Evolutionary conservation across 176 grass and related monocot genomes (phyloP).

Genomic region (Oryza meridionalis): DNA sequence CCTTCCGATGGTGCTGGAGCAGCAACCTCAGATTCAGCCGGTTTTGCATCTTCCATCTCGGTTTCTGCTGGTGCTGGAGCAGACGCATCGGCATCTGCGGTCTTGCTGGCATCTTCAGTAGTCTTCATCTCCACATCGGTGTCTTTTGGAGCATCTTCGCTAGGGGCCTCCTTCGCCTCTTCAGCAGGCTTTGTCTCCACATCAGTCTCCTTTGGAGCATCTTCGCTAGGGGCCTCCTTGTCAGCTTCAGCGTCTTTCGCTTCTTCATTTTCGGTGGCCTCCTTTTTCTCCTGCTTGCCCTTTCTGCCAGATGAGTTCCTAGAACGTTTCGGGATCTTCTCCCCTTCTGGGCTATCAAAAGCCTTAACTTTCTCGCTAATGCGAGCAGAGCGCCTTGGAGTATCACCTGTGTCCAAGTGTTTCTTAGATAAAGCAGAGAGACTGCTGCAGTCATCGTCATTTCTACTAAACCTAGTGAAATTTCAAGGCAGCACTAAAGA

Average conservation of each 20-base stretch:
- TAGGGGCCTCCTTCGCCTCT: constrained; percentile 32
- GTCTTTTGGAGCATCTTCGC: constrained; percentile 11
- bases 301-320: constrained; percentile 58
- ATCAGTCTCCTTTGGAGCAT: constrained; percentile 39
- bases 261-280: constrained; percentile 46
- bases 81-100: constrained; percentile 32
- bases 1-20: neutral
- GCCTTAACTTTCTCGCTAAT: constrained; percentile 90
- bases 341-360: constrained; percentile 70
- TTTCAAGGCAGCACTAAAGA: neutral
- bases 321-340: constrained; percentile 67
- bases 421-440: constrained; percentile 23
- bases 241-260: constrained; percentile 40
- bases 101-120: constrained; percentile 32
- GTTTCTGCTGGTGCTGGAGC: constrained; percentile 18
- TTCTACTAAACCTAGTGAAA: constrained; percentile 1
- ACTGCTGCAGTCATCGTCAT: neutral
- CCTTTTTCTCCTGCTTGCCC: constrained; percentile 57
- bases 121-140: neutral
- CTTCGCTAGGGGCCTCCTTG: constrained; percentile 39
- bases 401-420: constrained; percentile 69
- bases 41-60: constrained; percentile 26
- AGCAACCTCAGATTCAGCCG: constrained; percentile 17
- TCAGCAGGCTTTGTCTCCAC: constrained; percentile 58
- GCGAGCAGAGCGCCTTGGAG: constrained; percentile 83